Evolutionary conservation across 2,329 filamentous ascomycete genomes (phyloP).

Genomic region (Fusarium compactum): DNA sequence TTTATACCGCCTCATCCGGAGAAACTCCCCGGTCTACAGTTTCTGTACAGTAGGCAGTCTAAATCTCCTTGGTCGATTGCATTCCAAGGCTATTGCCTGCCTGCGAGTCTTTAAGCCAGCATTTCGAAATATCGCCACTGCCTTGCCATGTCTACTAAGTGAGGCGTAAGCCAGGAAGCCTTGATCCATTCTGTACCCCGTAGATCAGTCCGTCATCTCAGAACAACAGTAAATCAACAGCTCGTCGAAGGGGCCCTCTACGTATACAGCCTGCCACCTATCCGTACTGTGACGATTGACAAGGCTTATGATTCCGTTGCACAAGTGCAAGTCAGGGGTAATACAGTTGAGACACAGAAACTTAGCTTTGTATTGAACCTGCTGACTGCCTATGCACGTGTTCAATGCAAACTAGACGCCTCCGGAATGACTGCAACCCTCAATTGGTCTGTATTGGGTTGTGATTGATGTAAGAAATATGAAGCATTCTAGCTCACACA

Average conservation of each 20-base stretch:
- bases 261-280: background rate
- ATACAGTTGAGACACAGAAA: slow-evolving; percentile 11
- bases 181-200: background rate
- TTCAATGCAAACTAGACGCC: background rate
- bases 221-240: background rate
- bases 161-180: slow-evolving; percentile 7
- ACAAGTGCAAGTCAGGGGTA: slow-evolving; percentile 27
- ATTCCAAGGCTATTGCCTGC: background rate
- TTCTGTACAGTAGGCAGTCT: background rate
- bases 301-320: background rate
- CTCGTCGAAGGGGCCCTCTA: background rate
- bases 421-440: background rate
- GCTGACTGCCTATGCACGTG: background rate
- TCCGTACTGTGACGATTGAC: background rate
- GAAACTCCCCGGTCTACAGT: background rate
- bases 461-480: background rate
- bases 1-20: slow-evolving; percentile 22
- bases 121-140: background rate
- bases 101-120: background rate
- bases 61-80: background rate
- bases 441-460: background rate
- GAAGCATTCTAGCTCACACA: background rate
- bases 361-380: background rate
- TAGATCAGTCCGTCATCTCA: background rate
- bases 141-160: slow-evolving; percentile 12